Conservation (phyloP, 1,284 basidiomycete genomes). For the Coniferiporia weirii region DNA sequence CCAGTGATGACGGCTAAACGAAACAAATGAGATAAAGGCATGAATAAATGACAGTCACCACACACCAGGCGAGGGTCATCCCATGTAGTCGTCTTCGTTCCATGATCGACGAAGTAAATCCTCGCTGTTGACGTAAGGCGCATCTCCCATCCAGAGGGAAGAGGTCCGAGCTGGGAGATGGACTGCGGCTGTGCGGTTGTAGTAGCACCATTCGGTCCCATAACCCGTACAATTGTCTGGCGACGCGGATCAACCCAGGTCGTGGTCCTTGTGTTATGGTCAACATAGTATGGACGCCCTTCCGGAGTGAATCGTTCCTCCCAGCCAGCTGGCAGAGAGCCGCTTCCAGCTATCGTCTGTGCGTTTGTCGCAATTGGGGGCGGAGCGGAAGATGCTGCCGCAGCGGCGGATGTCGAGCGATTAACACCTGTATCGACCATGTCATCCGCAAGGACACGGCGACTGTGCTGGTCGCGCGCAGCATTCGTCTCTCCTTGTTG, state of each 20-base stretch:
- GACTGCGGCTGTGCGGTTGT: slow-evolving; percentile 73
- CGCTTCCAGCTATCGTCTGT: slow-evolving; percentile 69
- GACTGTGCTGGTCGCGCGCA: slow-evolving; percentile 73
- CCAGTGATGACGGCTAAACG: slow-evolving; percentile 50
- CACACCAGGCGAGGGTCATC: slow-evolving; percentile 81
- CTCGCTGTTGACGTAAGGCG: slow-evolving; percentile 87
- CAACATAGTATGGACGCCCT: slow-evolving; percentile 78
- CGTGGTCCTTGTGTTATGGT: slow-evolving; percentile 89
- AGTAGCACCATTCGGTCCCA: slow-evolving; percentile 73
- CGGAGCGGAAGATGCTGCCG: slow-evolving; percentile 31
- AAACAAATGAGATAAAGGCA: slow-evolving; percentile 20
- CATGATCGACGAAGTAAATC: slow-evolving; percentile 96
- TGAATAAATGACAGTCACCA: slow-evolving; percentile 49
- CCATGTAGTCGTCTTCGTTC: slow-evolving; percentile 94
- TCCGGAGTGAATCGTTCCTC: slow-evolving; percentile 95
- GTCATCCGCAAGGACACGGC: slow-evolving; percentile 76
- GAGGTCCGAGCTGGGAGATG: slow-evolving; percentile 87
- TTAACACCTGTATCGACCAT: slow-evolving; percentile 55
- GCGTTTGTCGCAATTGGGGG: slow-evolving; percentile 48
- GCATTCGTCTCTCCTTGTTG: slow-evolving; percentile 61
- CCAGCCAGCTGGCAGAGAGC: slow-evolving; percentile 88
- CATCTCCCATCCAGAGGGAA: slow-evolving; percentile 99
- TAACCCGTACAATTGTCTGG: slow-evolving; percentile 71
- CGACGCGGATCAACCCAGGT: slow-evolving; percentile 98
- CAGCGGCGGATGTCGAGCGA: slow-evolving; percentile 31